Evolutionary conservation across 2,329 filamentous ascomycete species (phyloP).

Genomic region (Amauroascus niger): DNA sequence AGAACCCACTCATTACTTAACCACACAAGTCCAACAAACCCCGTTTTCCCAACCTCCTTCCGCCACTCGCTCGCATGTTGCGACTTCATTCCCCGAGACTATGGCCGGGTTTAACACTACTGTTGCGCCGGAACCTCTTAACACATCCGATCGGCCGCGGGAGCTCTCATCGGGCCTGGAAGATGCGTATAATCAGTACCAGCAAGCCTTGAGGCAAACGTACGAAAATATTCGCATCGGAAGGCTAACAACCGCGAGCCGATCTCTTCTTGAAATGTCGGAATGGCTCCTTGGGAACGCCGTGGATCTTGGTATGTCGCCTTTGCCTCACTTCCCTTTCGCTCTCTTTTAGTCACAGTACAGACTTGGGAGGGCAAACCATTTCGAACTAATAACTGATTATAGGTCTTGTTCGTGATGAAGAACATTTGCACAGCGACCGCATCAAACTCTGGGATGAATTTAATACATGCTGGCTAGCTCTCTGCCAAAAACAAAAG

Average conservation of each 20-base stretch:
- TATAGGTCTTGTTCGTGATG: constrained; percentile 73
- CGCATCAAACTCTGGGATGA: constrained; percentile 83
- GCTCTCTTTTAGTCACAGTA: constrained; percentile 10
- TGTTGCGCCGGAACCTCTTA: constrained; percentile 31
- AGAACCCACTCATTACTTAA: constrained; percentile 53
- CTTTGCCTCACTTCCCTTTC: constrained; percentile 12
- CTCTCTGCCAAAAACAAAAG: constrained; percentile 72
- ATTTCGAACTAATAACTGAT: constrained; percentile 24
- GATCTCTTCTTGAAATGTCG: constrained; percentile 51
- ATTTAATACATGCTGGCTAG: constrained; percentile 88
- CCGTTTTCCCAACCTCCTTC: constrained; percentile 54
- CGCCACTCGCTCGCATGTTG: constrained; percentile 41
- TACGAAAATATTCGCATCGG: constrained; percentile 62
- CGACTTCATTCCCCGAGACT: constrained; percentile 43
- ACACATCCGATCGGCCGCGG: constrained; percentile 25
- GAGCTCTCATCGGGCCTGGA: constrained; percentile 45
- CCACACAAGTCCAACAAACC: constrained; percentile 51
- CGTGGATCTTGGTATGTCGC: constrained; percentile 53
- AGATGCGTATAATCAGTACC: constrained; percentile 58
- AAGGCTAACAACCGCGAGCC: constrained; percentile 50
- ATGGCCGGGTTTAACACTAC: constrained; percentile 42
- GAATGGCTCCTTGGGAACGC: constrained; percentile 59
- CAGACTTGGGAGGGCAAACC: constrained; percentile 19
- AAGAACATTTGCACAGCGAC: constrained; percentile 63
- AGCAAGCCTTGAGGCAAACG: constrained; percentile 49